Evolutionary conservation across 2,329 filamentous ascomycete genomes (phyloP), one percentile per base, ranked within the genome.

Genomic region (Colletotrichum agaves): DNA sequence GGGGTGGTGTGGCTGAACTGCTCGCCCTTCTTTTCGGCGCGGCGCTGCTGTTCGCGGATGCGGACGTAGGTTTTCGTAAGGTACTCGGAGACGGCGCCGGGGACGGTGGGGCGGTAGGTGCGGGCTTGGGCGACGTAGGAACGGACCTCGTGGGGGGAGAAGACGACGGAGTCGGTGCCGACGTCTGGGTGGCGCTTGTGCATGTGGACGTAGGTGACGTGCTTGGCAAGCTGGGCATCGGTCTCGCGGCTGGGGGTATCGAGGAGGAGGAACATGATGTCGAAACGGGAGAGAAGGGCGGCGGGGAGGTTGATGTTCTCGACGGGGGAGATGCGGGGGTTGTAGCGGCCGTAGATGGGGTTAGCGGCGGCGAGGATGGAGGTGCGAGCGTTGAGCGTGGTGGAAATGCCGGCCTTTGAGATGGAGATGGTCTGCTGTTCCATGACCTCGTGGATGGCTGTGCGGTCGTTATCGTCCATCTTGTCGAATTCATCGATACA

Each of bases 231-330:
- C 80, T 97, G 93, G 76, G 97, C 94, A 75, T 99, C 96, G 0
- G 88, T 87, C 73, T 99, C 96, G 71, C 94, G 91, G 17, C 90
- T 91, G 2, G 96, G 95, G 41, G 93, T 97, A 82, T 99, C 96
- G 67, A 99, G 91, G 74, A 99, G 94, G 52, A 99, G 86, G 86
- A 98, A 99, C 72, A 99, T 88, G 72, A 99, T 87, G 78, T 99
- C 96, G 81, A 99, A 99, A 88, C 96, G 93, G 67, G 95, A 98
- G 61, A 99, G 88, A 19, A 99, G 88, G 19, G 96, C 96, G 17
- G 96, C 96, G n/a, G 96, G 96, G 44, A 99, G 90, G 80, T 99
- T 99, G 82, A 99, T 99, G 80, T 99, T 99, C 80, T 99, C 96
- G 27, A 99, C 94, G 0, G 96, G 96, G 0, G 95, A 98, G 74